Evolutionary conservation across 345 rosid species (phyloP).

Genomic region (Boechera retrofracta): DNA sequence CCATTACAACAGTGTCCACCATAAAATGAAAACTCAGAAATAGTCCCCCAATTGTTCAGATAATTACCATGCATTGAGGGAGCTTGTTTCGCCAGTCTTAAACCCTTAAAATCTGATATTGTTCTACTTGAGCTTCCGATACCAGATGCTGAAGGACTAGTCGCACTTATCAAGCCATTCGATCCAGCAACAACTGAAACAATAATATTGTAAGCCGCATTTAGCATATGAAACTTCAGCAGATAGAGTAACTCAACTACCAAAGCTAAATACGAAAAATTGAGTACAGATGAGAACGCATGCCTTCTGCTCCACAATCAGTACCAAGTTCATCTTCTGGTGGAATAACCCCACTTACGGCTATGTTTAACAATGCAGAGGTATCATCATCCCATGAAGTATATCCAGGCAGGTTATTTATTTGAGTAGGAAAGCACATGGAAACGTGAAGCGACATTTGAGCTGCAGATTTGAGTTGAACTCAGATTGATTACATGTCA

Average conservation of each 20-base stretch:
- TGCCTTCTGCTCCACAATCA: slow-evolving; percentile 42
- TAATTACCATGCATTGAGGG: slow-evolving; percentile 41
- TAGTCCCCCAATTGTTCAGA: not conserved
- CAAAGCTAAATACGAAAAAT: not conserved
- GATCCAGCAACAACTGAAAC: slow-evolving; percentile 41
- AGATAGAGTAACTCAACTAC: not conserved
- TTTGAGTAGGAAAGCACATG: slow-evolving; percentile 54
- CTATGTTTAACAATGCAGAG: slow-evolving; percentile 51
- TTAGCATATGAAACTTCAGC: slow-evolving; percentile 18
- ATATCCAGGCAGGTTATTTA: slow-evolving; percentile 48
- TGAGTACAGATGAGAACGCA: slow-evolving; percentile 11
- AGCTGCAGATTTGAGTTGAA: slow-evolving; percentile 49
- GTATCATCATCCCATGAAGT: slow-evolving; percentile 59
- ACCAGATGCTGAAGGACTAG: slow-evolving; percentile 53
- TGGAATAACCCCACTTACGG: slow-evolving; percentile 33
- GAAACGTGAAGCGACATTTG: slow-evolving; percentile 55
- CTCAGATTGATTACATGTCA: not conserved
- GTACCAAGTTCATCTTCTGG: slow-evolving; percentile 35
- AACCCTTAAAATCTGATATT: slow-evolving; percentile 23
- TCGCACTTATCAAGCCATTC: slow-evolving; percentile 52
- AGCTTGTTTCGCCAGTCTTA: slow-evolving; percentile 34
- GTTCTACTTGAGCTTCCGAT: slow-evolving; percentile 49
- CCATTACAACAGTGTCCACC: slow-evolving; percentile 22
- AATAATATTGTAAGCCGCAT: not conserved
- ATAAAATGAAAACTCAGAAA: slow-evolving; percentile 10